Conservation (phyloP, 2,329 filamentous ascomycete species). For the Apiospora koreana region DNA sequence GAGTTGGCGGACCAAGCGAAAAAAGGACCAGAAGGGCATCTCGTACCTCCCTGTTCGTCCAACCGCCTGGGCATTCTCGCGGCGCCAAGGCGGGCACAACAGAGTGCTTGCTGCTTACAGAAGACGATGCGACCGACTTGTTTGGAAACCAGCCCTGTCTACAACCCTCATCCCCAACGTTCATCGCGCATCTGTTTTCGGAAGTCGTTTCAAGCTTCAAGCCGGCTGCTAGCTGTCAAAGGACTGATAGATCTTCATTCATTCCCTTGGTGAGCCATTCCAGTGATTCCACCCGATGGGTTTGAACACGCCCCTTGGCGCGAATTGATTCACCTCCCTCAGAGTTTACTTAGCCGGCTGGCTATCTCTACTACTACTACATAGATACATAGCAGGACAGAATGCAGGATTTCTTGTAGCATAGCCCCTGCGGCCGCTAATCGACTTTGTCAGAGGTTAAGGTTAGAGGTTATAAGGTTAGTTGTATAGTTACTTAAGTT, state of each 20-base stretch:
- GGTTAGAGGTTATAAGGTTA: conserved; percentile 1
- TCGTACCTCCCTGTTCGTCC: conserved; percentile 2
- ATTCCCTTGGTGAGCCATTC: background rate
- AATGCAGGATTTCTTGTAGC: background rate
- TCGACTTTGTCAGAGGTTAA: background rate
- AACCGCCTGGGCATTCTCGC: background rate
- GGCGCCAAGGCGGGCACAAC: background rate
- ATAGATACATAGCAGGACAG: background rate
- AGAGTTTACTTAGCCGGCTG: background rate
- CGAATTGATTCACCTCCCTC: background rate
- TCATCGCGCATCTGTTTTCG: conserved; percentile 1
- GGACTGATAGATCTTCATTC: background rate
- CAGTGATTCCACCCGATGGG: background rate
- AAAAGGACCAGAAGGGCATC: background rate
- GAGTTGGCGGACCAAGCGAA: background rate
- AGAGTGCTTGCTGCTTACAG: background rate
- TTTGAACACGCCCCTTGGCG: background rate
- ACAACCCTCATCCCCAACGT: background rate
- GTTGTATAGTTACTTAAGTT: background rate
- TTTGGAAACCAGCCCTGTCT: background rate
- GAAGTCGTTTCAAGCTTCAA: background rate
- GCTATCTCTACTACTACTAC: background rate
- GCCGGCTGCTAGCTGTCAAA: background rate
- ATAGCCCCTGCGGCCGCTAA: conserved; percentile 4
- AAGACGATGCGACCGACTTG: background rate